Percentiles rank a stretch among this genome's conserved stretches.
Evolutionary conservation across 2,329 filamentous ascomycete genomes (phyloP).

Genomic region (Sporothrix luriei): DNA sequence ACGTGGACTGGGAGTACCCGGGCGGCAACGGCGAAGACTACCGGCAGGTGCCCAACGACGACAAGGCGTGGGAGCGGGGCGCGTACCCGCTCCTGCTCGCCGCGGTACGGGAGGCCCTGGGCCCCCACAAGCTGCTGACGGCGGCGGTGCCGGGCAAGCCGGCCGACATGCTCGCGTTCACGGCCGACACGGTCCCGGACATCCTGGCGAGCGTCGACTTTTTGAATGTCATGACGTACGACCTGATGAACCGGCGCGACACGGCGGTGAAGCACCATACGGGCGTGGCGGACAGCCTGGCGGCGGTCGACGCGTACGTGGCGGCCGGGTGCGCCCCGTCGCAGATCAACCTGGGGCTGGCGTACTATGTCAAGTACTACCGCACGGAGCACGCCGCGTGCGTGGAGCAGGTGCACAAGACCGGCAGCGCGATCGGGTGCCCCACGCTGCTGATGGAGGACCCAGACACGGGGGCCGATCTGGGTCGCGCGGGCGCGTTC

Average conservation of each 20-base stretch:
- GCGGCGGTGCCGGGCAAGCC: slow-evolving; percentile 66
- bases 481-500: slow-evolving; percentile 56
- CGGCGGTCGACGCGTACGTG: slow-evolving; percentile 62
- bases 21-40: slow-evolving; percentile 71
- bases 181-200: slow-evolving; percentile 55
- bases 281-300: slow-evolving; percentile 57
- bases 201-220: slow-evolving; percentile 66
- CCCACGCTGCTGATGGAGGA: slow-evolving; percentile 62
- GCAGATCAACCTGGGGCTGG: slow-evolving; percentile 67
- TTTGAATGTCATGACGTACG: slow-evolving; percentile 73
- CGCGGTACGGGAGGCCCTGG: slow-evolving; percentile 61
- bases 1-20: slow-evolving; percentile 68
- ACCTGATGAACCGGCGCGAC: slow-evolving; percentile 73
- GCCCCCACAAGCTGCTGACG: slow-evolving; percentile 62
- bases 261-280: slow-evolving; percentile 66
- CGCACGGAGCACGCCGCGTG: slow-evolving; percentile 52
- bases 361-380: slow-evolving; percentile 72
- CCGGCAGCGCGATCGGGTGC: slow-evolving; percentile 56
- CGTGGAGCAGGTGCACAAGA: slow-evolving; percentile 26
- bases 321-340: slow-evolving; percentile 56
- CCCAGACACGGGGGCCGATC: slow-evolving; percentile 60
- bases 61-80: slow-evolving; percentile 62
- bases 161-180: slow-evolving; percentile 69
- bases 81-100: slow-evolving; percentile 64
- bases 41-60: slow-evolving; percentile 60